phyloP scores from a whole-genome alignment of 2,329 filamentous ascomycete species.

The Pseudofabraea citricarpa region DNA sequence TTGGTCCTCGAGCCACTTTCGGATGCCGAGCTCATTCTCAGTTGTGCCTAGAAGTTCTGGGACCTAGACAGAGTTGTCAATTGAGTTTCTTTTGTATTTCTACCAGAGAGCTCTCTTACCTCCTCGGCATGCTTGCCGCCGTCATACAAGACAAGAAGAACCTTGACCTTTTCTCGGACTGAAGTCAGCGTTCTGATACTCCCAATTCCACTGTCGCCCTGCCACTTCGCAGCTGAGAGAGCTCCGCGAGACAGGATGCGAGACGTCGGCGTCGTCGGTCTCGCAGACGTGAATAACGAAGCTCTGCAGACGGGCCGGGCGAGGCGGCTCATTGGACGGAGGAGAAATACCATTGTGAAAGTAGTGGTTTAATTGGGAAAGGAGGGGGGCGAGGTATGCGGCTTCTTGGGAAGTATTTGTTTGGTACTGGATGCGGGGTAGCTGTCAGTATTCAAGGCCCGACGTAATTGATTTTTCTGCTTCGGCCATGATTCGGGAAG shows the following conservation, averaged over 20 bases:
- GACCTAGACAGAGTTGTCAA: conserved; percentile 42
- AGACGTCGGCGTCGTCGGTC: conserved; percentile 9
- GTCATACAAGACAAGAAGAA: conserved; percentile 91
- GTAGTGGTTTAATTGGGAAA: neutral
- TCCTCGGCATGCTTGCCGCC: conserved; percentile 81
- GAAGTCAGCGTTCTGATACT: conserved; percentile 28
- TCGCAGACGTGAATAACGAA: conserved; percentile 12
- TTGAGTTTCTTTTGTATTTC: too few relatives aligned
- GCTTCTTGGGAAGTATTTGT: neutral
- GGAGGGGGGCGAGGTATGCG: neutral
- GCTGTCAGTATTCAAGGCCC: neutral
- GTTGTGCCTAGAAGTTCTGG: conserved; percentile 81
- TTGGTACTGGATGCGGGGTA: neutral
- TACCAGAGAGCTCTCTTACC: conserved; percentile 32
- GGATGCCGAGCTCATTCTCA: conserved; percentile 95
- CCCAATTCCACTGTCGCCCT: conserved; percentile 14
- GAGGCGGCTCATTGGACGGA: conserved; percentile 24
- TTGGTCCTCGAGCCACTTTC: conserved; percentile 96
- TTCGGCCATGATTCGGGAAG: neutral
- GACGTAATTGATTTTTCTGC: neutral
- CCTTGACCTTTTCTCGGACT: conserved; percentile 69
- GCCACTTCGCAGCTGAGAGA: neutral
- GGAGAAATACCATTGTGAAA: conserved; percentile 44
- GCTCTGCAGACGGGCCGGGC: conserved; percentile 13
- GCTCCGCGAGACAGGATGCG: conserved; percentile 16